These are phyloP conservation scores for Penicillium sp. DNA, from an alignment of 2,329 filamentous ascomycete genomes.

Conservation along the genomic window DNA sequence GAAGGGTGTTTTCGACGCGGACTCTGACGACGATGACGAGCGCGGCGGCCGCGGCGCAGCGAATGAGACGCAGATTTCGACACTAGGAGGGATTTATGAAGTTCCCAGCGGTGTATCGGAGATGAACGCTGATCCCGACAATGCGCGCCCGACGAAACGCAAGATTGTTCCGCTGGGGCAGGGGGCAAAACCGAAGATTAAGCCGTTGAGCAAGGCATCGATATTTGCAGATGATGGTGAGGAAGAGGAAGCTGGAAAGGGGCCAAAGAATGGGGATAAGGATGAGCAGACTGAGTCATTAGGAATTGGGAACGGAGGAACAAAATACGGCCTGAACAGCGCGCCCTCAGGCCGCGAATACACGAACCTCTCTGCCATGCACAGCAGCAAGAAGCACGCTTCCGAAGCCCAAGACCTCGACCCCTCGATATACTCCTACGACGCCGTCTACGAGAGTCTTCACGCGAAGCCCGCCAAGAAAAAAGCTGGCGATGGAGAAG, in stretches of 20 bases:
- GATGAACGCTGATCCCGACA: constrained; percentile 21
- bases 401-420: constrained; percentile 51
- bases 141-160: constrained; percentile 37
- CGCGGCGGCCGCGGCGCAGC: constrained; percentile 23
- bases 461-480: constrained; percentile 43
- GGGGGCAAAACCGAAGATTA: constrained; percentile 31
- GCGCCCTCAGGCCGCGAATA: constrained; percentile 35
- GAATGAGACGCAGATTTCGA: constrained; percentile 42
- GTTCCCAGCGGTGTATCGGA: constrained; percentile 9
- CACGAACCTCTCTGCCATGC: constrained; percentile 52
- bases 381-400: constrained; percentile 52
- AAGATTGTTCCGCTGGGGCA: constrained; percentile 39
- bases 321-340: constrained; percentile 32
- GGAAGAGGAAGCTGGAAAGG: constrained; percentile 28
- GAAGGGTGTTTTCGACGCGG: constrained; percentile 52
- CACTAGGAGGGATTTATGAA: constrained; percentile 43
- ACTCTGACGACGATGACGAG: constrained; percentile 44
- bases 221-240: constrained; percentile 46
- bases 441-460: constrained; percentile 55
- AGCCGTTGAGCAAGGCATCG: constrained; percentile 41
- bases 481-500: constrained; percentile 24
- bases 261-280: background rate
- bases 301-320: background rate
- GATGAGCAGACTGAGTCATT: background rate
- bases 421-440: constrained; percentile 56